A percentile compares a stretch with the other conserved stretches of the same genome.
These are phyloP conservation scores for Blastocystis sp. DNA, from an alignment of 352 stramenopile species.

Conservation along the genomic window DNA sequence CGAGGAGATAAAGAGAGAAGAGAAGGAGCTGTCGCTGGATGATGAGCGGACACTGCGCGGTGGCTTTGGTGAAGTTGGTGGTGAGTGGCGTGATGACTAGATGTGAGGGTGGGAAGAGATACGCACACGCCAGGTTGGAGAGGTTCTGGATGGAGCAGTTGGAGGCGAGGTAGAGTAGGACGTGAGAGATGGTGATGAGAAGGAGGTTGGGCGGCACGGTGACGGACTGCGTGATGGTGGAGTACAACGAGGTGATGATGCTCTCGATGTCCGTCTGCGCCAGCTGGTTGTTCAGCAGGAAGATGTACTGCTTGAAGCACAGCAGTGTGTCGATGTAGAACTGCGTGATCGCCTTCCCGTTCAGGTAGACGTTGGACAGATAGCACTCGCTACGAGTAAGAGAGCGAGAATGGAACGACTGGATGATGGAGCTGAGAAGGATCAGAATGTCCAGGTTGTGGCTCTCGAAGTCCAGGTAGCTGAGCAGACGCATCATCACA, in stretches of 20 bases:
- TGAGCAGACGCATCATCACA: constrained; percentile 17
- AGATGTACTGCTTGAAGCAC: constrained; percentile 66
- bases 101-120: neutral
- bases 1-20: constrained; percentile 57
- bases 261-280: constrained; percentile 46
- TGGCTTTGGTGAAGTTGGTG: constrained; percentile 41
- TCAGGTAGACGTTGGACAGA: constrained; percentile 58
- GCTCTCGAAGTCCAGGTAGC: constrained; percentile 54
- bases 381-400: constrained; percentile 53
- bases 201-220: constrained; percentile 56
- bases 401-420: neutral
- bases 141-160: constrained; percentile 13
- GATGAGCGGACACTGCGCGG: constrained; percentile 44
- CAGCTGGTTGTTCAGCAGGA: constrained; percentile 12
- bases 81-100: constrained; percentile 23
- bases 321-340: constrained; percentile 59
- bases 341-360: constrained; percentile 9
- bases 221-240: constrained; percentile 26
- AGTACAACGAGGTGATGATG: constrained; percentile 48
- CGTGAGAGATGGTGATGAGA: constrained; percentile 57
- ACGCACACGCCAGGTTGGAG: constrained; percentile 11
- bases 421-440: constrained; percentile 13
- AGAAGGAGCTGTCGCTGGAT: constrained; percentile 62
- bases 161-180: constrained; percentile 47
- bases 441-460: constrained; percentile 5